Base-by-base conservation (phyloP, 768 basidiomycete genomes). In the Auricularia sp. region DNA sequence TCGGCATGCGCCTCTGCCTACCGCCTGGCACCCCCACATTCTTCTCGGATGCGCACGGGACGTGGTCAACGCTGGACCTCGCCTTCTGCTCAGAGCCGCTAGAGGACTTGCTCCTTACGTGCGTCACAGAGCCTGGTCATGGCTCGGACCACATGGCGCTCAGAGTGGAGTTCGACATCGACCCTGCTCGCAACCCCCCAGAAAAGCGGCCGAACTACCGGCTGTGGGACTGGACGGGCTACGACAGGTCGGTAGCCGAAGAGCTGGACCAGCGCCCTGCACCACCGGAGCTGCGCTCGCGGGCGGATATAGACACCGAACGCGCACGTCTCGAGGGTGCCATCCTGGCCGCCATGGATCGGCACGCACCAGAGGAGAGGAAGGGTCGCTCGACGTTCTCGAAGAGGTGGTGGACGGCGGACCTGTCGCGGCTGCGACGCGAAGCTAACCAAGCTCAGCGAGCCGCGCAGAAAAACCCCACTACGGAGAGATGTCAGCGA, bases 141-240 rank as follows among this genome's bases (percentile, higher is more conserved):
- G 35, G 42, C 35, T 44, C 44, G 11, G 62, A 63, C 62, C 62
- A 63, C 44, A 11, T 53, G 44, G n/a, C 43, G 18, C n/a, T 63
- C 5, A 34, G 21, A 3, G 33, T 36, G 36, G 44, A 29, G 29
- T 33, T 63, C 44, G 51, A 63, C 33, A 53, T 63, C n/a, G 18
- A 53, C 39, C 62, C 44, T 33, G 51, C n/a, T 21, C 62, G 51
- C 34, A 29, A 36, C 12, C 21, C 14, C 18, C 51, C 44, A 10
- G 21, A 21, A 23, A 12, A 21, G 21, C 21, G 51, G 18, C 62
- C 51, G 35, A 47, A 47, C 21, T 62, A 42, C 62, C 43, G 43
- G 7, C 42, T 36, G n/a, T 42, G 42, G 18, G 44, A 53, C 18
- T 63, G 62, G 62, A 29, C 21, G 7, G 44, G 44, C 5, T 62